Percentiles rank a stretch among this genome's conserved stretches.
These are phyloP conservation scores for Leccinum griseonigrum DNA, from an alignment of 1,284 basidiomycete species.

Conservation along the genomic window DNA sequence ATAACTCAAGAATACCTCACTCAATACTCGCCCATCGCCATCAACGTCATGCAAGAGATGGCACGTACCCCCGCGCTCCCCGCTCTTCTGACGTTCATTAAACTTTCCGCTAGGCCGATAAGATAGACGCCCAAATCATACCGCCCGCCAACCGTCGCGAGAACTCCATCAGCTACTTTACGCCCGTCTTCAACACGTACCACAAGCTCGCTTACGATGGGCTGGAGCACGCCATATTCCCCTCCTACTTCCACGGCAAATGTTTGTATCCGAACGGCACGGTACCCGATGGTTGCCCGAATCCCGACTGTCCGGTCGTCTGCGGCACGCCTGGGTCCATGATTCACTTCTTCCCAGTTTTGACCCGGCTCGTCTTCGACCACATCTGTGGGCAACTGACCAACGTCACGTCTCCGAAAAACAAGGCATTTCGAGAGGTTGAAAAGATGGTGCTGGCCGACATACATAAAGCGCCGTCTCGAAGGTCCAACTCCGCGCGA, in stretches of 20 bases:
- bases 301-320: slow-evolving; percentile 71
- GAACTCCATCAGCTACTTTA: slow-evolving; percentile 38
- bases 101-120: slow-evolving; percentile 32
- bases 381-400: slow-evolving; percentile 39
- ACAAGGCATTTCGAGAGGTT: slow-evolving; percentile 41
- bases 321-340: slow-evolving; percentile 79
- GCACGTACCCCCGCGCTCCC: slow-evolving; percentile 10
- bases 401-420: slow-evolving; percentile 36
- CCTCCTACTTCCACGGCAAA: slow-evolving; percentile 71
- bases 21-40: slow-evolving; percentile 40
- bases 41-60: slow-evolving; percentile 21
- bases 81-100: background rate
- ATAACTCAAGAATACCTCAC: slow-evolving; percentile 54
- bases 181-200: slow-evolving; percentile 49
- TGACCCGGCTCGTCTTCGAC: slow-evolving; percentile 51
- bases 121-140: slow-evolving; percentile 36
- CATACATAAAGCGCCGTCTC: slow-evolving; percentile 14
- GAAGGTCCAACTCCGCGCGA: slow-evolving; percentile 10
- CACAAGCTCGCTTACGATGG: slow-evolving; percentile 40
- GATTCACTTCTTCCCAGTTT: slow-evolving; percentile 58
- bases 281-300: slow-evolving; percentile 68
- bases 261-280: slow-evolving; percentile 53
- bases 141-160: slow-evolving; percentile 33
- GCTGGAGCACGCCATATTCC: slow-evolving; percentile 56
- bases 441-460: slow-evolving; percentile 38